Conservation (phyloP, 2,329 filamentous ascomycete genomes). For the Paecilomyces sp. region DNA sequence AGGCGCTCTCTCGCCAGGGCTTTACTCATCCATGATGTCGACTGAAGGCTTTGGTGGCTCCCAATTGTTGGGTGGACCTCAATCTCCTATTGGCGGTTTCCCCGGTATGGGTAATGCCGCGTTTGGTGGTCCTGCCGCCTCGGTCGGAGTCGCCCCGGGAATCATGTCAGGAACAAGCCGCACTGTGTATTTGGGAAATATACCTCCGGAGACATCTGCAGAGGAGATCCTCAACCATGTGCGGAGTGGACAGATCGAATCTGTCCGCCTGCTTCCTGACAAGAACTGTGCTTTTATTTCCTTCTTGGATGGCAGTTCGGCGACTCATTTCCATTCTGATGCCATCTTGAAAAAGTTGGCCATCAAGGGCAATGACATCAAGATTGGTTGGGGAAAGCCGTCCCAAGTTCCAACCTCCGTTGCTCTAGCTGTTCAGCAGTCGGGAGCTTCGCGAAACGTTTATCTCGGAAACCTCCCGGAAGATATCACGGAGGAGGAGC, state of each 20-base stretch:
- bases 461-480: slow-evolving; percentile 92
- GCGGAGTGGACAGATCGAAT: slow-evolving; percentile 95
- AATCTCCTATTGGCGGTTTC: slow-evolving; percentile 78
- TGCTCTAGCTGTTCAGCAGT: slow-evolving; percentile 94
- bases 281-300: slow-evolving; percentile 99
- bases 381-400: slow-evolving; percentile 98
- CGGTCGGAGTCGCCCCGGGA: slow-evolving; percentile 68
- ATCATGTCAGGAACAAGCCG: slow-evolving; percentile 85
- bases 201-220: slow-evolving; percentile 92
- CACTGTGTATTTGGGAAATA: slow-evolving; percentile 96
- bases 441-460: slow-evolving; percentile 91
- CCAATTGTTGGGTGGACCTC: slow-evolving; percentile 71
- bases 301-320: slow-evolving; percentile 94
- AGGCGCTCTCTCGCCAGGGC: slow-evolving; percentile 63
- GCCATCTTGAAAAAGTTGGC: slow-evolving; percentile 99
- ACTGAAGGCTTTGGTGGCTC: slow-evolving; percentile 75
- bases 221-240: slow-evolving; percentile 97
- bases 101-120: slow-evolving; percentile 54
- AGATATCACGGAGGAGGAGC: slow-evolving; percentile 81
- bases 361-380: slow-evolving; percentile 98
- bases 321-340: slow-evolving; percentile 98
- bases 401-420: slow-evolving; percentile 97
- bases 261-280: slow-evolving; percentile 90
- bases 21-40: slow-evolving; percentile 79
- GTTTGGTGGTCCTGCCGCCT: slow-evolving; percentile 61